These are phyloP conservation scores for Lichtheimia ornata DNA, from an alignment of 371 early-diverging fungal genomes.

Conservation along the genomic window DNA sequence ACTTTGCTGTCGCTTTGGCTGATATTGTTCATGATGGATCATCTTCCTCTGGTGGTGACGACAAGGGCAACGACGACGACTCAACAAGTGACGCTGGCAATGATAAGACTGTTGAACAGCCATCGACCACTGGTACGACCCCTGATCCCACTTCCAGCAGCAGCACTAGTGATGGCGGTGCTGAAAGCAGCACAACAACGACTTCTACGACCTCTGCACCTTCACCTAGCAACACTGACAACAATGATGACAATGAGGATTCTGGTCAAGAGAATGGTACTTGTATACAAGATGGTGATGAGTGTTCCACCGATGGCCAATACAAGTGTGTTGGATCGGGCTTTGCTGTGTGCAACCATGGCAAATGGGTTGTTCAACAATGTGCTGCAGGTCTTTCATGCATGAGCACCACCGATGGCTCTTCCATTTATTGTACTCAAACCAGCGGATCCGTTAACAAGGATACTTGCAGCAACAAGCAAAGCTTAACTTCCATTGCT, in stretches of 20 bases:
- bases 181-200: conserved; percentile 1
- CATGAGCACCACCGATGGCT: conserved; percentile 30
- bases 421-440: conserved; percentile 39
- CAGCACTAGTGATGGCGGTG: neutral
- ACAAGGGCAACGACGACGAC: neutral
- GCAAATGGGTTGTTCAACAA: conserved; percentile 22
- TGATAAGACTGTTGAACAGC: neutral
- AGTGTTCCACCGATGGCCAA: conserved; percentile 17
- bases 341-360: conserved; percentile 27
- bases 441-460: conserved; percentile 10
- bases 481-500: neutral
- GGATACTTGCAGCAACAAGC: conserved; percentile 9
- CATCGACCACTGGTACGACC: neutral
- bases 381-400: conserved; percentile 33
- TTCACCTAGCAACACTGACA: conserved; percentile 1
- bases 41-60: conserved; percentile 5
- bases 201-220: conserved; percentile 1
- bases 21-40: conserved; percentile 26
- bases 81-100: neutral
- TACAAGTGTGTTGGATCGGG: neutral
- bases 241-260: neutral
- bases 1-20: conserved; percentile 36
- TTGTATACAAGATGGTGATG: conserved; percentile 14
- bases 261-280: neutral
- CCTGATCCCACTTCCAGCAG: no score